Percentiles rank a stretch among this genome's conserved stretches.
These are phyloP conservation scores for Nitzschia sp. DNA, from an alignment of 108 stramenopile genomes.

Conservation along the genomic window DNA sequence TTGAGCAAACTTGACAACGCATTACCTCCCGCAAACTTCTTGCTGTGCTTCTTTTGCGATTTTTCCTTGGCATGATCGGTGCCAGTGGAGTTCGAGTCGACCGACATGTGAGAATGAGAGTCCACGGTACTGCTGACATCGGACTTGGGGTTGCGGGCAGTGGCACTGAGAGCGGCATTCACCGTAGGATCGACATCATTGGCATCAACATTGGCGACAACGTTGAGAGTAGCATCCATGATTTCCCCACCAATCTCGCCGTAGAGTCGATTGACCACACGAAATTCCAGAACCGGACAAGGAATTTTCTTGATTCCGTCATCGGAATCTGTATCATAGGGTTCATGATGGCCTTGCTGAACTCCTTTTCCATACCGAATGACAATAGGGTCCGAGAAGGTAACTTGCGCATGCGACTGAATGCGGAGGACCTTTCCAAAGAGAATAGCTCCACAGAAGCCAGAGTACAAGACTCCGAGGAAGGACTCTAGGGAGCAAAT, in stretches of 20 bases:
- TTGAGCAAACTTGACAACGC: slow-evolving; percentile 5
- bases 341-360: slow-evolving; percentile 20
- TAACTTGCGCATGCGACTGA: slow-evolving; percentile 66
- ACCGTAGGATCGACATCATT: slow-evolving; percentile 41
- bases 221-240: slow-evolving; percentile 70
- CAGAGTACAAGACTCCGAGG: slow-evolving; percentile 69
- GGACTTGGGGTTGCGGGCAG: not conserved
- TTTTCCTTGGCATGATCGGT: not conserved
- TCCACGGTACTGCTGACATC: too few species aligned
- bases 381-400: slow-evolving; percentile 72
- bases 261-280: slow-evolving; percentile 74
- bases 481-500: slow-evolving; percentile 72
- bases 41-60: not conserved
- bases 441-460: slow-evolving; percentile 75
- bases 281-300: slow-evolving; percentile 76
- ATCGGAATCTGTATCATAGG: slow-evolving; percentile 24
- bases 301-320: slow-evolving; percentile 47
- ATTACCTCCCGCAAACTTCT: not conserved
- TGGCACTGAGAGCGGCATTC: not conserved
- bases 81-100: too few species aligned
- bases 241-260: slow-evolving; percentile 64
- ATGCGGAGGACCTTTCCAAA: slow-evolving; percentile 77
- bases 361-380: slow-evolving; percentile 72
- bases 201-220: slow-evolving; percentile 66
- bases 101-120: too few species aligned